These are phyloP conservation scores for Fusarium sp. DNA, from an alignment of 2,329 filamentous ascomycete genomes.

Conservation along the genomic window DNA sequence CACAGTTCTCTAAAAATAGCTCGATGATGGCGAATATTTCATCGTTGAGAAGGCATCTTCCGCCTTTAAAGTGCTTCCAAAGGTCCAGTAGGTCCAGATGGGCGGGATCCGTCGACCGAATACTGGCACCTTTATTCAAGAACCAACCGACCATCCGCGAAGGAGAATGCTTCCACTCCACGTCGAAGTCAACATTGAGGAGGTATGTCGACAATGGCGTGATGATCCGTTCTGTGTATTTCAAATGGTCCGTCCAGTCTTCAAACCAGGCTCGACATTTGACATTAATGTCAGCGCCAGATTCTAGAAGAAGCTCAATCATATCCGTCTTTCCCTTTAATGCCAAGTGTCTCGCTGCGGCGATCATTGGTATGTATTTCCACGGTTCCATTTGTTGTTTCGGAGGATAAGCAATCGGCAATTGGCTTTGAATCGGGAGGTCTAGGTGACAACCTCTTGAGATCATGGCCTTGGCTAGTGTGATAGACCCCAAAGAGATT, in stretches of 20 bases:
- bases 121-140: background rate
- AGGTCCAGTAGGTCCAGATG: background rate
- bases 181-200: background rate
- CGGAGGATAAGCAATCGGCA: too few species aligned
- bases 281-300: background rate
- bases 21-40: background rate
- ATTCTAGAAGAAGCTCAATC: background rate
- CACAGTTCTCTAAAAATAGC: background rate
- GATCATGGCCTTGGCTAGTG: background rate
- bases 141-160: background rate
- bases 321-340: background rate
- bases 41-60: background rate
- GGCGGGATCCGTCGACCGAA: background rate
- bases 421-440: background rate
- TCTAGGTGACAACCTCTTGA: background rate
- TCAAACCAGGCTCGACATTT: background rate
- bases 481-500: background rate
- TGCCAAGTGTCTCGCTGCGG: background rate
- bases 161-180: background rate
- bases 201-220: background rate
- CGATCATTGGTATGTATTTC: background rate
- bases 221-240: background rate
- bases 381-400: background rate
- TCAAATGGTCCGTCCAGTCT: background rate
- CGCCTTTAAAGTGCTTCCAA: background rate